Conservation (phyloP, 164 flowering plant species). For the Vitis cinerea region DNA sequence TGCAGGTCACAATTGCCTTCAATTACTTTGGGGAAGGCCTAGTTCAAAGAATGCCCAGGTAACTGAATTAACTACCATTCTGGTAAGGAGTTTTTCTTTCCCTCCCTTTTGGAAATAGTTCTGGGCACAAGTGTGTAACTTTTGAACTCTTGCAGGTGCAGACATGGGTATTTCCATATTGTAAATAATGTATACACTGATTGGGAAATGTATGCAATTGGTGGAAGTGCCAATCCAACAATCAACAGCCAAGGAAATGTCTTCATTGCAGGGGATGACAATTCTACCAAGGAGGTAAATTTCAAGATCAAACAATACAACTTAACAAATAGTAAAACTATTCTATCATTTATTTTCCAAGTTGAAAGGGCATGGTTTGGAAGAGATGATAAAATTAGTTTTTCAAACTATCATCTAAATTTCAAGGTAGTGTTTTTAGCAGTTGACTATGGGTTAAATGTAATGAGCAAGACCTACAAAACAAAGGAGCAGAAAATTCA, state of each 20-base stretch:
- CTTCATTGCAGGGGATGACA: conserved; percentile 29
- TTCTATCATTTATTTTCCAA: too few relatives aligned
- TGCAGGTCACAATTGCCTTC: conserved; percentile 50
- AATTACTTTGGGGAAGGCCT: conserved; percentile 41
- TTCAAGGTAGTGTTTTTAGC: too few relatives aligned
- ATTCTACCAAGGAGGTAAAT: conserved; percentile 32
- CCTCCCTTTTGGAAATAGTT: too few relatives aligned
- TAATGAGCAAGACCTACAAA: too few relatives aligned
- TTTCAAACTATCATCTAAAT: too few relatives aligned
- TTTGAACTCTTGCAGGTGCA: conserved; percentile 29
- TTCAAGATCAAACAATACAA: not conserved
- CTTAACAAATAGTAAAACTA: too few relatives aligned
- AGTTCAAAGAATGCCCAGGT: conserved; percentile 47
- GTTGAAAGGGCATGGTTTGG: too few relatives aligned
- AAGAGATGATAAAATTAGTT: too few relatives aligned
- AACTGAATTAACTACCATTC: not conserved
- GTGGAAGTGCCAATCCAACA: conserved; percentile 50
- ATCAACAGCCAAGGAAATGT: conserved; percentile 47
- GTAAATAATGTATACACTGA: conserved; percentile 34
- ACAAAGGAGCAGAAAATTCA: too few relatives aligned
- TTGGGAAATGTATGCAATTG: conserved; percentile 50
- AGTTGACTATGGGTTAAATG: too few relatives aligned
- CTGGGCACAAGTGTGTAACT: too few relatives aligned
- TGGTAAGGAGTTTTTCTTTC: too few relatives aligned
- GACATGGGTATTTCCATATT: conserved; percentile 46